phyloP scores from a whole-genome alignment of 2,329 filamentous ascomycete species.

The Seiridium unicorne region DNA sequence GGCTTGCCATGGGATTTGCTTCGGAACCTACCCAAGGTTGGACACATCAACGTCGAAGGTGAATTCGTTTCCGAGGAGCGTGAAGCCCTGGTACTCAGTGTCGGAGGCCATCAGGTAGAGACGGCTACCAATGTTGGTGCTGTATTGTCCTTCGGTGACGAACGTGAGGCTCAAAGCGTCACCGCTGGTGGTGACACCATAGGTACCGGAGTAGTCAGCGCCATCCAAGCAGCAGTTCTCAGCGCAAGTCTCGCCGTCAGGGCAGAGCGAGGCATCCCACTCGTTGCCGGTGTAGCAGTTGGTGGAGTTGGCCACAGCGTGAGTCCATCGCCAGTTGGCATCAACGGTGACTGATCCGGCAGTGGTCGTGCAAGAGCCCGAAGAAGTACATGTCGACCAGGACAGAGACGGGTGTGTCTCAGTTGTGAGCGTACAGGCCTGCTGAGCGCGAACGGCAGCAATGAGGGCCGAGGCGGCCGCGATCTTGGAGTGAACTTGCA shows the following conservation, averaged over 20 bases:
- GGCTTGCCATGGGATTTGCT: not conserved
- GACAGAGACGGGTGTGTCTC: slow-evolving; percentile 45
- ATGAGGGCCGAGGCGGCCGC: slow-evolving; percentile 32
- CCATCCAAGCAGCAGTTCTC: slow-evolving; percentile 41
- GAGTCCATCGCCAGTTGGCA: slow-evolving; percentile 52
- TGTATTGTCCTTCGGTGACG: slow-evolving; percentile 43
- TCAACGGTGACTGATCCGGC: slow-evolving; percentile 45
- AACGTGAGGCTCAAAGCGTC: slow-evolving; percentile 47
- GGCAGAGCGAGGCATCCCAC: slow-evolving; percentile 31
- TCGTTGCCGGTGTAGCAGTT: slow-evolving; percentile 48
- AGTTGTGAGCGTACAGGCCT: slow-evolving; percentile 35
- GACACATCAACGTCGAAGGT: slow-evolving; percentile 64
- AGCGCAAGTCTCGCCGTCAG: slow-evolving; percentile 35
- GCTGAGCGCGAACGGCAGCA: slow-evolving; percentile 37
- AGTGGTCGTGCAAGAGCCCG: slow-evolving; percentile 39
- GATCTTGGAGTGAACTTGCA: slow-evolving; percentile 22
- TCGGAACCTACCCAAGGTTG: slow-evolving; percentile 35
- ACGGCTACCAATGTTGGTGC: slow-evolving; percentile 40
- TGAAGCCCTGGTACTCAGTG: slow-evolving; percentile 55
- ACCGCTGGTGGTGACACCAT: slow-evolving; percentile 44
- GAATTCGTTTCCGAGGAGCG: slow-evolving; percentile 59
- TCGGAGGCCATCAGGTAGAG: slow-evolving; percentile 57
- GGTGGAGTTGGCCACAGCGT: slow-evolving; percentile 34
- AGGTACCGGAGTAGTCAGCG: slow-evolving; percentile 41
- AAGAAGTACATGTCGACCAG: slow-evolving; percentile 41